Base-by-base conservation (phyloP, 345 rosid genomes). In the Linum usitatissimum region DNA sequence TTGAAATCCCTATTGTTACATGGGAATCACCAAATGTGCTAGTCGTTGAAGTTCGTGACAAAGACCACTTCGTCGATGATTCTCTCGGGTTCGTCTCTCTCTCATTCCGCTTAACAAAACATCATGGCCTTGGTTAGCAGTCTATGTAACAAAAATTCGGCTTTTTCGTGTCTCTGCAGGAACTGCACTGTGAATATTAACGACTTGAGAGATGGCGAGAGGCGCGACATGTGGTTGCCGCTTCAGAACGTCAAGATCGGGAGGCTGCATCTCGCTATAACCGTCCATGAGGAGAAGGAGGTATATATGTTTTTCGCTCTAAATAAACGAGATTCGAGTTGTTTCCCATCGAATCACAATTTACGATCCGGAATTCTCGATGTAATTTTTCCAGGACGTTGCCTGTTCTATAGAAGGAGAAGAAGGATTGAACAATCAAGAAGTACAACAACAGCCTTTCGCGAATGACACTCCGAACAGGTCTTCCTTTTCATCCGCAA, bases 181-280 rank as follows among this genome's bases (percentile, higher is more conserved):
- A 73, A 75, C 17, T 90, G 91, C 68, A 71, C 82, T 0, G 68
- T 93, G 20, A 78, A 82, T 68, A 74, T 93, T 58, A 81, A 71
- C 36, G 86, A 83, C 57, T 65, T 81, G n/a, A 74, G 85, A 66
- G 91, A 80, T 64, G 90, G 94, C 23, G 83, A 82, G 72, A 84
- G 96, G 68, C 84, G 80, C 55, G 94, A 90, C 65, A 81, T 84
- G 87, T 93, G 99, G 97, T 55, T 93, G 70, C 77, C 95, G 64
- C 97, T 93, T 74, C 78, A 74, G 80, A 78, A 87, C 70, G 74
- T 83, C 53, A 87, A 81, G 72, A 83, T 66, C 64, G 99, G 99
- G 61, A 84, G 95, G 77, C 73, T 93, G 80, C 94, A 81, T 67
- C 84, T 90, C 38, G 88, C 88, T 3, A 70, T 93, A 39, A 87